Base-by-base conservation (phyloP, 2,329 filamentous ascomycete genomes). In the Penicillium brasilianum region DNA sequence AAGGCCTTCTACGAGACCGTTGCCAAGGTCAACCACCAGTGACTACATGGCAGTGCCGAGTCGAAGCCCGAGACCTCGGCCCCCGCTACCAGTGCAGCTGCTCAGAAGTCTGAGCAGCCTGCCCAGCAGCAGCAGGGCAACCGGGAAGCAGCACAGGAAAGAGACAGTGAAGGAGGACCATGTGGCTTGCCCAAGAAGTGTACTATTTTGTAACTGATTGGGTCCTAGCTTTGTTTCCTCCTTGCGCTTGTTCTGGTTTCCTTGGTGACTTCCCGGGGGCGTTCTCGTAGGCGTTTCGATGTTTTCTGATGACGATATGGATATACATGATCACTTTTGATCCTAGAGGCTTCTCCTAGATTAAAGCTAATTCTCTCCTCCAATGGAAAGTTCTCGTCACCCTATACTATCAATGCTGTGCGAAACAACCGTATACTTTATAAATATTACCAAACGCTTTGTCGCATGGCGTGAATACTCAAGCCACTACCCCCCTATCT, bases 151-250 rank as follows among this genome's bases (percentile, higher is more conserved):
- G 49, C 79, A 55, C 75, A 84, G 64, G 78, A 84, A 60, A 79
- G 83, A 57, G 84, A 84, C 59, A 71, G 63, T 37, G 68, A 67
- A 39, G 86, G 89, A 72, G 77, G 91, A 0, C 90, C 90, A 49
- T 96, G 92, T 74, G 91, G 92, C 22, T 79, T 95, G 69, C 91
- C 92, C 34, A 80, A 82, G 55, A 93, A 93, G 73, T 95, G 91
- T 77, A 78, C 80, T 50, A 86, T 95, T 69, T 79, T 88, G 72
- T 92, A 78, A 80, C 66, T 56, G 41, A 80, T 67, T 56, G 54
- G 57, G 37, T 1, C 52, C 36, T 39, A 36, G 61, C 61, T 54
- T 54, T 28, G 25, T 28, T 28, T 46, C 16, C 34, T 55, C 58
- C 63, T 61, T 59, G 66, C 44, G 62, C 34, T 46, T 57, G 13